These are phyloP conservation scores for Exophiala bonariae DNA, from an alignment of 2,329 filamentous ascomycete genomes.

Conservation along the genomic window DNA sequence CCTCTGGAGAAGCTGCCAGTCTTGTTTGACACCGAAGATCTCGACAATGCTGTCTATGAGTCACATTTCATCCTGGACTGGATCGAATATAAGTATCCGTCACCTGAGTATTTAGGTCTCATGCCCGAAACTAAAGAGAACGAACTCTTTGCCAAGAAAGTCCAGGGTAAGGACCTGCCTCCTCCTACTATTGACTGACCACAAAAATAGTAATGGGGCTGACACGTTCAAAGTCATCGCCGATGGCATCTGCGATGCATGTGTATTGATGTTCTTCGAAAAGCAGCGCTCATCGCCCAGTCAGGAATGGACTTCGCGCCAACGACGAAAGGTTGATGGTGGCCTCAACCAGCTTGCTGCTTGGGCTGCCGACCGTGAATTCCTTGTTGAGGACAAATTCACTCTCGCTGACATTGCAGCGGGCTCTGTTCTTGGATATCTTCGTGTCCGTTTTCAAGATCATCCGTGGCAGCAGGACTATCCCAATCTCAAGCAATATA, in stretches of 20 bases:
- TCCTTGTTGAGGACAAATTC: conserved; percentile 33
- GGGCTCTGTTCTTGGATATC: conserved; percentile 35
- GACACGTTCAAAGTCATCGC: conserved; percentile 5
- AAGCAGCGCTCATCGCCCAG: conserved; percentile 32
- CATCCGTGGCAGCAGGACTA: conserved; percentile 34
- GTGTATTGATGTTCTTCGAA: conserved; percentile 39
- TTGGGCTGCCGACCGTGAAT: conserved; percentile 29
- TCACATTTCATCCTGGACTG: conserved; percentile 38
- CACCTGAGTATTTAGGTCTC: conserved; percentile 2
- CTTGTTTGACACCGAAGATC: conserved; percentile 4
- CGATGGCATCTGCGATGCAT: conserved; percentile 36
- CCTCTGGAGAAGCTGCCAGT: conserved; percentile 17
- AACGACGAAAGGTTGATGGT: conserved; percentile 38
- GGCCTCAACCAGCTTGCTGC: conserved; percentile 33
- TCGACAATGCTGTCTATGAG: conserved; percentile 34
- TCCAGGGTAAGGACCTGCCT: conserved; percentile 2
- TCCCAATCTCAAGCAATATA: conserved; percentile 34
- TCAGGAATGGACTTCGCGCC: conserved; percentile 35
- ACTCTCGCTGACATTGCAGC: conserved; percentile 38
- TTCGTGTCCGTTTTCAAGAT: conserved; percentile 29
- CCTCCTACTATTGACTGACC: background rate
- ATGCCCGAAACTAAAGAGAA: conserved; percentile 7
- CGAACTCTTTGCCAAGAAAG: conserved; percentile 15
- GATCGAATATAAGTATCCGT: conserved; percentile 13
- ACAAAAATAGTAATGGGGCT: background rate